Evolutionary conservation across 2,329 filamentous ascomycete species (phyloP).

Genomic region (Alternaria arborescens): DNA sequence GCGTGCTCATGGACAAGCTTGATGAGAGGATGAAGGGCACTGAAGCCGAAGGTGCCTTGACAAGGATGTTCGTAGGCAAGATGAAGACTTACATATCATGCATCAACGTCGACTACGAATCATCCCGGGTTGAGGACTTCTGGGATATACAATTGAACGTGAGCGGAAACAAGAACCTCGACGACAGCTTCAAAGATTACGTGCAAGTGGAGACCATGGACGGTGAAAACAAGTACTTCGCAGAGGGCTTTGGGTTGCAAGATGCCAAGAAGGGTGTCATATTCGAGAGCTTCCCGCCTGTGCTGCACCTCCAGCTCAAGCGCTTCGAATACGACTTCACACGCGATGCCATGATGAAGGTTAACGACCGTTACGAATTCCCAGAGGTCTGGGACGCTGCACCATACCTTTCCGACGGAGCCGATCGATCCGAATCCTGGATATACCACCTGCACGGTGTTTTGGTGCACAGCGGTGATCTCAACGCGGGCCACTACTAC

Average conservation of each 20-base stretch:
- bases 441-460: conserved; percentile 94
- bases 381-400: conserved; percentile 84
- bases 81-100: conserved; percentile 99
- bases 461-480: conserved; percentile 92
- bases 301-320: conserved; percentile 93
- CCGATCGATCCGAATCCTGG: conserved; percentile 88
- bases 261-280: conserved; percentile 98
- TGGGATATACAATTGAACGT: conserved; percentile 99
- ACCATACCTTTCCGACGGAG: conserved; percentile 85
- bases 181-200: conserved; percentile 96
- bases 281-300: conserved; percentile 92
- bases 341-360: conserved; percentile 98
- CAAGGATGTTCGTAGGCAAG: conserved; percentile 94
- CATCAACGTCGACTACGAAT: conserved; percentile 98
- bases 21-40: conserved; percentile 99
- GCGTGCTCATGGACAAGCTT: conserved; percentile 96
- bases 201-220: conserved; percentile 96
- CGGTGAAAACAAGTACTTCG: conserved; percentile 98
- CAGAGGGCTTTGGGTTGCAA: conserved; percentile 88
- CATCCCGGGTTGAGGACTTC: conserved; percentile 93
- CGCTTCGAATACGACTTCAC: conserved; percentile 98
- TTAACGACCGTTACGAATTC: conserved; percentile 92
- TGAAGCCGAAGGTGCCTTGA: conserved; percentile 84
- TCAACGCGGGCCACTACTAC: conserved; percentile 98
- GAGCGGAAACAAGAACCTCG: conserved; percentile 87